Evolutionary conservation across 2,329 filamentous ascomycete species (phyloP), one percentile per base, ranked within the genome.

Genomic region (Chaetomiaceae sp.): DNA sequence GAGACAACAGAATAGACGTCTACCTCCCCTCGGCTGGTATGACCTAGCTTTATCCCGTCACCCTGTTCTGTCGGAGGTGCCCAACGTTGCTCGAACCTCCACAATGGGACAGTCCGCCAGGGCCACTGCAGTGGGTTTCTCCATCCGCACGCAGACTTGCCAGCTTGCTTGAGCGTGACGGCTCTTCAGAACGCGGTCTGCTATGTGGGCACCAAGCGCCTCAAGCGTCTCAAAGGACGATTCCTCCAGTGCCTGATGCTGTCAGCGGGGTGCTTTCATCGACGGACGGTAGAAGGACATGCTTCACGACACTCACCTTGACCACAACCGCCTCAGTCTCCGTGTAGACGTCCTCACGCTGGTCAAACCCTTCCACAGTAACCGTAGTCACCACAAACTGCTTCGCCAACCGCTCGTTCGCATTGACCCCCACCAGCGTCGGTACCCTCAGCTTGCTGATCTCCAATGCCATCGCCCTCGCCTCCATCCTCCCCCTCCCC

Each of bases 81-180:
- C 39, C 42, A 9, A 9, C 12, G 29, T 48, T 9, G 42, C 35
- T 24, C 62, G 56, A 38, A 83, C 71, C 61, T 88, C 83, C 6
- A 89, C 79, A 4, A 75, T 72, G 0, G 85, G 83, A 10, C 80
- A 82, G 53, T 88, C 84, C 2, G 86, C 86, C 56, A 84, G 78
- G 0, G 80, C 76, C 17, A 89, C 81, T 0, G 86, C 86, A 11
- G 83, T 79, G 3, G 86, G 86, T 67, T 89, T 89, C 64, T 82
- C 80, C 42, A 89, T 67, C 19, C 70, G 68, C 30, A 89, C 72
- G 49, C 71, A 75, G 41, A 89, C 67, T 47, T 71, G 71, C 65
- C 75, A 74, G 12, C 68, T 67, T 3, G 72, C 53, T 36, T 55
- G 5, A 14, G 4, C 4, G 7, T 14, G 7, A 71, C 67, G 19